A percentile compares a stretch with the other conserved stretches of the same genome.
Conservation (phyloP, 805 yeast genomes). For the Pichia membranifaciens region DNA sequence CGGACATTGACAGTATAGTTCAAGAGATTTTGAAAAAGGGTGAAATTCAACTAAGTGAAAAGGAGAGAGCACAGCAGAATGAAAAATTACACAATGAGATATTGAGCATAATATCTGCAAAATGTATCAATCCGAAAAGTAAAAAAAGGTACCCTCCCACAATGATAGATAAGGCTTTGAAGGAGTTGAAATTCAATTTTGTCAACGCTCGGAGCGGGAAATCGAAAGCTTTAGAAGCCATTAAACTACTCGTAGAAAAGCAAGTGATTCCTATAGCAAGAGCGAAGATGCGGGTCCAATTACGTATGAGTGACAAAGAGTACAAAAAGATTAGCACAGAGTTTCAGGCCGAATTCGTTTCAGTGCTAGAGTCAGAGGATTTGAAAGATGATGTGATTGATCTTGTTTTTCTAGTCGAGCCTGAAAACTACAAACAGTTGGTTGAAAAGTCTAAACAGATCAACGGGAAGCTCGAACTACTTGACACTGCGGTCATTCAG, state of each 20-base stretch:
- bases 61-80: conserved; percentile 79
- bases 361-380: conserved; percentile 12
- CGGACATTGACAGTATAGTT: conserved; percentile 69
- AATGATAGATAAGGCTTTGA: conserved; percentile 83
- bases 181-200: conserved; percentile 72
- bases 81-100: conserved; percentile 54
- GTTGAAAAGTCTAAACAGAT: conserved; percentile 38
- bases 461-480: conserved; percentile 38
- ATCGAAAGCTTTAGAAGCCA: conserved; percentile 87
- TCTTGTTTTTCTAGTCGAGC: conserved; percentile 19
- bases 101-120: conserved; percentile 75
- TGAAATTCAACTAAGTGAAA: conserved; percentile 90
- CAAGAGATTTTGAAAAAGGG: conserved; percentile 83
- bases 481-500: conserved; percentile 31
- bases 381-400: conserved; percentile 13
- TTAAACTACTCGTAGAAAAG: conserved; percentile 63
- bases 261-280: conserved; percentile 91
- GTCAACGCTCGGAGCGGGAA: conserved; percentile 58
- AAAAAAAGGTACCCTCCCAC: conserved; percentile 91
- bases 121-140: conserved; percentile 85
- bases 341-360: conserved; percentile 13
- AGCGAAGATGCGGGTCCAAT: conserved; percentile 84
- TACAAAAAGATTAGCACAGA: conserved; percentile 35
- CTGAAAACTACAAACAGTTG: conserved; percentile 27
- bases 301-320: conserved; percentile 51